These are phyloP conservation scores for Raddia distichophylla DNA, from an alignment of 176 grass and related monocot genomes.

Conservation along the genomic window DNA sequence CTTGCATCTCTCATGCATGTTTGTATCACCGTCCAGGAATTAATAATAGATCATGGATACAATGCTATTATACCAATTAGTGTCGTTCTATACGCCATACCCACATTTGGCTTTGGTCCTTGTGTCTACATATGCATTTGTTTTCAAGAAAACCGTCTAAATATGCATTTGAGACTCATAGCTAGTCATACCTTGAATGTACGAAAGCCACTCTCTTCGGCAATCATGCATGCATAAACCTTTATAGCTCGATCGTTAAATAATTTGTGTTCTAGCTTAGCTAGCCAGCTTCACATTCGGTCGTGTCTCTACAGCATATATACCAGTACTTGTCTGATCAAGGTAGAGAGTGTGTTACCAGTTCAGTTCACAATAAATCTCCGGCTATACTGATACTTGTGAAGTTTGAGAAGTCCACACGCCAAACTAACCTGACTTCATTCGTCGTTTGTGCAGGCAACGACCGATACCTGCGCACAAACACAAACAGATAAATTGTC, in stretches of 20 bases:
- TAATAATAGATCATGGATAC: background rate
- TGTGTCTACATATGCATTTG: too few species aligned
- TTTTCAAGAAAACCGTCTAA: too few species aligned
- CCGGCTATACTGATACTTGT: background rate
- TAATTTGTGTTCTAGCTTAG: background rate
- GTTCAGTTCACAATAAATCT: background rate
- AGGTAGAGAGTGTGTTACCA: background rate
- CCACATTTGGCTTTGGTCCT: too few species aligned
- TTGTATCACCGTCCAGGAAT: background rate
- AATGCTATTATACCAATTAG: background rate
- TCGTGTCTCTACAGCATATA: background rate
- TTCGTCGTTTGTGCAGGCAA: background rate
- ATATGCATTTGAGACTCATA: background rate
- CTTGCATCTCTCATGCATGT: background rate
- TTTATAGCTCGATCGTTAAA: background rate
- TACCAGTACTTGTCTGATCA: background rate
- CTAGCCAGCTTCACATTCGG: background rate
- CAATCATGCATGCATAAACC: background rate
- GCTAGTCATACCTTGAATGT: background rate
- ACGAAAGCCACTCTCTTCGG: background rate
- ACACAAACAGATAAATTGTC: background rate
- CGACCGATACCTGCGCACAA: constrained; percentile 10
- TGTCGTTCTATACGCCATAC: background rate
- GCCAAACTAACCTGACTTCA: background rate
- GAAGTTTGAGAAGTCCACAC: background rate